Evolutionary conservation across 2,329 filamentous ascomycete species (phyloP), one percentile per base, ranked within the genome.

Genomic region (Aspergillus sp.): DNA sequence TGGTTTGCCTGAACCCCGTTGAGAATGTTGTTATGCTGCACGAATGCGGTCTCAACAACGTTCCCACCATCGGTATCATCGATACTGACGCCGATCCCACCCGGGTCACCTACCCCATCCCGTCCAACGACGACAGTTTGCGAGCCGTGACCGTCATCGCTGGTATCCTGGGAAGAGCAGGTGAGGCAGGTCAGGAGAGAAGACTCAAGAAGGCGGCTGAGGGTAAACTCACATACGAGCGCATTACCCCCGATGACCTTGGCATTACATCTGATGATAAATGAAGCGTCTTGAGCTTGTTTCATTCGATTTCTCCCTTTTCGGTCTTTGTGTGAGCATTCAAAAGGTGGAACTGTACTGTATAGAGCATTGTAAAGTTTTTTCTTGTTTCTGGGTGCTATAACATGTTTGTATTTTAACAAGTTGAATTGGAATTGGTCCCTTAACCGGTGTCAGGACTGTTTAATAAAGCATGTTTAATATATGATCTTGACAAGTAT

Each of bases 41-140:
- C 67, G 93, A 98, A 74, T 97, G 93, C 65, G 88, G 86, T 0
- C 65, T 90, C 45, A 85, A 88, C 63, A 88, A 85, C 60, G 87
- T 98, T 45, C 93, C 93, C 1, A 97, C 93, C 0, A 93, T 98
- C 59, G 93, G 91, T 37, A 77, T 98, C 45, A 86, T 97, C 54
- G 93, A 98, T 67, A 97, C 93, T 1, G 87, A 98, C 66, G 85
- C 83, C 2, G 87, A 97, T 67, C 88, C 93, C 1, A 88, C 88
- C 0, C 91, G 88, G 81, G 90, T 97, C 40, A 97, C 93, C 4
- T 98, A 98, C 64, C 87, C 88, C 10, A 96, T 98, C 55, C 93
- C 93, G 2, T 89, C 89, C 40, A 98, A 98, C 66, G 93, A 98
- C 62, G 93, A 98, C 75, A 95, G 90, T 79, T 69, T 95, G 54